A percentile compares a stretch with the other conserved stretches of the same genome.
These are phyloP conservation scores for Xanthoceras sorbifolium DNA, from an alignment of 345 rosid genomes.

Conservation along the genomic window DNA sequence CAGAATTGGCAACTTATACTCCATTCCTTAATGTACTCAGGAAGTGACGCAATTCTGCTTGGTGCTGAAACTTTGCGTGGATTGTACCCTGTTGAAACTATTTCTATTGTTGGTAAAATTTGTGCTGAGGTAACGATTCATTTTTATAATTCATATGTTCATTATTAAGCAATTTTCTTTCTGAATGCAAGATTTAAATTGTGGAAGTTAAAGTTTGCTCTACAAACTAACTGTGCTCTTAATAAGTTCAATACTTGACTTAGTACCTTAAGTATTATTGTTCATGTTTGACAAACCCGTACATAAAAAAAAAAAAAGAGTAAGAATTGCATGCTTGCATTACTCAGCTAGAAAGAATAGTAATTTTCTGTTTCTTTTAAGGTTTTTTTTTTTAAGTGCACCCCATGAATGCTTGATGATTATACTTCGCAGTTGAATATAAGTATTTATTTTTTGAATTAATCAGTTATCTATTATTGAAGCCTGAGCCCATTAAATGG, in stretches of 20 bases:
- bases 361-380: background rate
- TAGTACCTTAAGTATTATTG: background rate
- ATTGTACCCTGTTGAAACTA: conserved; percentile 86
- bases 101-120: conserved; percentile 85
- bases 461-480: background rate
- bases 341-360: background rate
- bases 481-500: background rate
- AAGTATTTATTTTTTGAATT: background rate
- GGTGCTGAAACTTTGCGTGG: conserved; percentile 98
- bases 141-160: background rate
- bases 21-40: conserved; percentile 35
- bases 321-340: background rate
- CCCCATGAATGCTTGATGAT: background rate
- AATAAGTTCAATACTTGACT: background rate
- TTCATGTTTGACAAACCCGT: no score
- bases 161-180: background rate
- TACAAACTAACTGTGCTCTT: background rate
- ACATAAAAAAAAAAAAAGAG: no score
- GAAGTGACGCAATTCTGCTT: conserved; percentile 98
- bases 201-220: background rate
- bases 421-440: background rate
- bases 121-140: conserved; percentile 74
- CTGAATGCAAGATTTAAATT: background rate
- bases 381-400: background rate
- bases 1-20: background rate